Conservation (phyloP, 78 protist species). For the Dictyostelium discoideum region dicty_2.7 NC_007089.4:2022501-2023000, state of each 20-base stretch:
- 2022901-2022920: slow-evolving; percentile 38
- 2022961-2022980: not conserved
- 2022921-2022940: slow-evolving; percentile 15
- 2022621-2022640: not conserved
- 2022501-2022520: not conserved
- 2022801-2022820: not conserved
- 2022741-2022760: no score
- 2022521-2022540: not conserved
- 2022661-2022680: not conserved
- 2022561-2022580: not conserved
- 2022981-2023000: not conserved
- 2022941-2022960: not conserved
- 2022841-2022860: slow-evolving; percentile 12
- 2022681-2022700: no score
- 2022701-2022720: no score
- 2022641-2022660: not conserved
- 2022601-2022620: not conserved
- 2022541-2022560: not conserved
- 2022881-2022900: slow-evolving; percentile 28
- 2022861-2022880: slow-evolving; percentile 15
- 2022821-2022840: slow-evolving; percentile 31
- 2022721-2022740: no score
- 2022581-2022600: not conserved
- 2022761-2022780: not conserved
- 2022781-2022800: not conserved